A percentile compares a stretch with the other conserved stretches of the same genome.
Evolutionary conservation across 1,284 basidiomycete genomes (phyloP).

Genomic region (Cystobasidium slooffiae): DNA sequence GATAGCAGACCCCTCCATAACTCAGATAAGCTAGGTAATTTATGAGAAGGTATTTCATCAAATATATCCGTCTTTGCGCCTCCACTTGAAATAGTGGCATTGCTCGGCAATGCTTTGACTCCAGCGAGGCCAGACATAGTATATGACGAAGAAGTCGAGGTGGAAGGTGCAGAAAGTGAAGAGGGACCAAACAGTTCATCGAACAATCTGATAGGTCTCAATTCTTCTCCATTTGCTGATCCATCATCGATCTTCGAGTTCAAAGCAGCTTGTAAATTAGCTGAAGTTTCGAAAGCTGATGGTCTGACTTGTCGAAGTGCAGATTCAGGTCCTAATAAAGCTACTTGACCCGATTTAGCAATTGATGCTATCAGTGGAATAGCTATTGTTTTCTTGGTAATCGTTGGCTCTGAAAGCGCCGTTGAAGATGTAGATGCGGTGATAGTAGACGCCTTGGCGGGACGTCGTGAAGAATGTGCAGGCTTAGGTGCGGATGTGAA

Average conservation of each 20-base stretch:
- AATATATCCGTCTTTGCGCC: constrained; percentile 22
- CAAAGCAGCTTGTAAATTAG: constrained; percentile 23
- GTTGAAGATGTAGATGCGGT: constrained; percentile 23
- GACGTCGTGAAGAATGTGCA: neutral
- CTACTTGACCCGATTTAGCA: constrained; percentile 18
- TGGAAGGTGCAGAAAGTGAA: neutral
- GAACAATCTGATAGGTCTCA: constrained; percentile 46
- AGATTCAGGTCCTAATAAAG: neutral
- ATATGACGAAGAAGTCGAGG: neutral
- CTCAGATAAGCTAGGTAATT: constrained; percentile 18
- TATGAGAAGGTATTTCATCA: constrained; percentile 37
- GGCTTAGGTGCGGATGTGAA: neutral
- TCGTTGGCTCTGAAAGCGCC: constrained; percentile 12
- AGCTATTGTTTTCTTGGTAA: constrained; percentile 29
- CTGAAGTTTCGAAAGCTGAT: neutral
- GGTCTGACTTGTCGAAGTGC: constrained; percentile 9
- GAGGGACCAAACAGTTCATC: constrained; percentile 50
- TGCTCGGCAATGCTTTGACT: too few relatives aligned
- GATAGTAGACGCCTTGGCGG: too few relatives aligned
- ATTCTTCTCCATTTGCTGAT: neutral
- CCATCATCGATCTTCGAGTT: neutral
- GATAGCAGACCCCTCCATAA: constrained; percentile 29
- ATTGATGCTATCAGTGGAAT: constrained; percentile 13
- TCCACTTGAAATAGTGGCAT: neutral
- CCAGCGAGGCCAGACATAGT: neutral